Percentiles rank a stretch among this genome's conserved stretches.
phyloP scores from a whole-genome alignment of 2,329 filamentous ascomycete genomes.

The Beauveria sp. region DNA sequence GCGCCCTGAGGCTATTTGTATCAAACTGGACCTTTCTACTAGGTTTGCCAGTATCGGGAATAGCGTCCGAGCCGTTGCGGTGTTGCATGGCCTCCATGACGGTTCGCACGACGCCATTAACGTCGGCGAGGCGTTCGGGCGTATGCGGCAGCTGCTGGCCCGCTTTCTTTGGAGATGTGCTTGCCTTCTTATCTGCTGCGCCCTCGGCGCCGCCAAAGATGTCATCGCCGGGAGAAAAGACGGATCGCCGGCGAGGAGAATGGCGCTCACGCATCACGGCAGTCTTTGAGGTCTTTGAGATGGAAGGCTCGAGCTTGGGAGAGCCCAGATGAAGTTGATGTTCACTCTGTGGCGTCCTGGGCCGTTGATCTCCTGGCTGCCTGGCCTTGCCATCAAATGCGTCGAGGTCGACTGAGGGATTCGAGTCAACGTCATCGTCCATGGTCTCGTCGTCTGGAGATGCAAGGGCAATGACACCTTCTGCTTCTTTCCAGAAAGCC shows the following conservation, averaged over 20 bases:
- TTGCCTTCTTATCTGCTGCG: slow-evolving; percentile 29
- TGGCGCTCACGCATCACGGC: slow-evolving; percentile 48
- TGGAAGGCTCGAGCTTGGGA: slow-evolving; percentile 33
- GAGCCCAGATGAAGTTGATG: slow-evolving; percentile 36
- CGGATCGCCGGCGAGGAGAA: slow-evolving; percentile 48
- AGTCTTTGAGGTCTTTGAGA: slow-evolving; percentile 43
- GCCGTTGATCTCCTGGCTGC: slow-evolving; percentile 37
- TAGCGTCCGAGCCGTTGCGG: slow-evolving; percentile 36
- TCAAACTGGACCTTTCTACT: slow-evolving; percentile 57
- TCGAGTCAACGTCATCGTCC: slow-evolving; percentile 30
- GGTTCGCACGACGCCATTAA: slow-evolving; percentile 47
- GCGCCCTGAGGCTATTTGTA: slow-evolving; percentile 59
- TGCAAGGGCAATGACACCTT: slow-evolving; percentile 81
- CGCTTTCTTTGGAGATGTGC: slow-evolving; percentile 27
- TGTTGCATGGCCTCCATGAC: slow-evolving; percentile 60
- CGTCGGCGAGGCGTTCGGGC: slow-evolving; percentile 32
- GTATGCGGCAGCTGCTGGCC: slow-evolving; percentile 29
- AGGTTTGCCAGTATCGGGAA: slow-evolving; percentile 26
- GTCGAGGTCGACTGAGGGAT: slow-evolving; percentile 33
- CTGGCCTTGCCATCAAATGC: slow-evolving; percentile 36
- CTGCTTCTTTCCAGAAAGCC: slow-evolving; percentile 69
- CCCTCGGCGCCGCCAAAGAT: slow-evolving; percentile 53
- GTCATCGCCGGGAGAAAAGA: slow-evolving; percentile 59
- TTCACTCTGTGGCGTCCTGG: slow-evolving; percentile 34
- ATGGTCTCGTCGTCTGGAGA: slow-evolving; percentile 52